Evolutionary conservation across 1,284 basidiomycete species (phyloP), one percentile per base, ranked within the genome.

Genomic region (Cryptococcus sp.): DNA sequence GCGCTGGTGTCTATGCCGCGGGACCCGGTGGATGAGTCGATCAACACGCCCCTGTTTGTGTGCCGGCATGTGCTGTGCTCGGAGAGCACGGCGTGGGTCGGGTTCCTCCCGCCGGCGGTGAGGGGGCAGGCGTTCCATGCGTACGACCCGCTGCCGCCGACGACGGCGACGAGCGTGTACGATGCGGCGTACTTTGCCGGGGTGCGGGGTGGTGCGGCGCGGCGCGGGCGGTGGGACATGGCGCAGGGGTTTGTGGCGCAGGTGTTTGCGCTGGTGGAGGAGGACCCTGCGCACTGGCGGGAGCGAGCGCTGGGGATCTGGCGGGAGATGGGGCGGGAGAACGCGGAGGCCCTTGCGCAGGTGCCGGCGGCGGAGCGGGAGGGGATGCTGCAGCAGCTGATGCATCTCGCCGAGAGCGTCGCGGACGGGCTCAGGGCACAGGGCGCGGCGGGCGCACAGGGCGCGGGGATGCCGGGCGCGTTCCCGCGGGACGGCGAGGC

Each of bases 61-160:
- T 89, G 86, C 66, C 83, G 91, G 11, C 90, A 93, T 69, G 77
- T 89, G 18, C 78, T 87, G 49, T 86, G 89, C 18, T 82, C 78
- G 33, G 75, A 79, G 53, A 85, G 87, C 61, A 80, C 84, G 11
- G 80, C 81, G 35, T 72, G 84, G 82, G 82, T 87, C 52, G 80
- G 84, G 1, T 93, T 90, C 78, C 80, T 91, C 55, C 89, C 88
- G 0, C 78, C 80, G 2, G 63, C 75, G 13, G 82, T 83, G 60
- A 79, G 59, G 33, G 63, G 64, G 9, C 59, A 59, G n/a, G 64
- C 70, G 35, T 73, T 83, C 16, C 78, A 90, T 51, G 83, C 86
- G 3, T 93, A 87, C 63, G 91, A 94, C 69, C 90, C 90, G 0
- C 77, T 93, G 1, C 88, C 89, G 0, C 89, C 91, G 0, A 81